A percentile compares a stretch with the other conserved stretches of the same genome.
phyloP scores from a whole-genome alignment of 345 rosid genomes.

The thale cress (Arabidopsis thaliana) region DNA sequence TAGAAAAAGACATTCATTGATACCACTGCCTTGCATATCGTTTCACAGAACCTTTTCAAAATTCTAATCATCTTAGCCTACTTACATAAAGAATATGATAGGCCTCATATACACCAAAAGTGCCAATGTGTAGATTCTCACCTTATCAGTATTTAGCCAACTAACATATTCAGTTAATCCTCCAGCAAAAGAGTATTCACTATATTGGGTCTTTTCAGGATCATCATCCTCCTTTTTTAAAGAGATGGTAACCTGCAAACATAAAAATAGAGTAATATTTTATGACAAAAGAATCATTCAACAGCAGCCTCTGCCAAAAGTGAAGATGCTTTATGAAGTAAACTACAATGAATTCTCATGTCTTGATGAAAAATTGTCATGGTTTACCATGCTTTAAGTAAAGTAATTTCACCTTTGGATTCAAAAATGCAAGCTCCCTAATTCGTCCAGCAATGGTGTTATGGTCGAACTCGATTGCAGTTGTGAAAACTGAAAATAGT shows the following conservation, averaged over 20 bases:
- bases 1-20: slow-evolving; percentile 7
- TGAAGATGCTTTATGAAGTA: slow-evolving; percentile 31
- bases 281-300: slow-evolving; percentile 8
- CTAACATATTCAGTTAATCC: slow-evolving; percentile 91
- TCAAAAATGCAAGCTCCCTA: slow-evolving; percentile 94
- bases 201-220: slow-evolving; percentile 63
- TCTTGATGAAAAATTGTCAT: slow-evolving; percentile 16
- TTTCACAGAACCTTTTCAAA: slow-evolving; percentile 2
- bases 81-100: not conserved
- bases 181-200: slow-evolving; percentile 80
- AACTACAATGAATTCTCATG: not conserved
- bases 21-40: not conserved
- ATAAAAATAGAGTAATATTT: slow-evolving; percentile 15
- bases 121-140: slow-evolving; percentile 34
- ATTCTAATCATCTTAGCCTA: slow-evolving; percentile 16
- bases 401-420: slow-evolving; percentile 70
- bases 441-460: slow-evolving; percentile 86
- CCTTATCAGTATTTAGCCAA: slow-evolving; percentile 94
- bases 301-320: slow-evolving; percentile 22
- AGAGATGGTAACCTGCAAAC: slow-evolving; percentile 73
- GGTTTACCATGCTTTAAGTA: slow-evolving; percentile 17
- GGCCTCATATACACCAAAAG: slow-evolving; percentile 5
- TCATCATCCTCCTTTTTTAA: slow-evolving; percentile 63
- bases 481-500: slow-evolving; percentile 73
- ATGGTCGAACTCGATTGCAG: slow-evolving; percentile 86